Conservation (phyloP, 352 stramenopile species). For the Discostella stelligera region DNA sequence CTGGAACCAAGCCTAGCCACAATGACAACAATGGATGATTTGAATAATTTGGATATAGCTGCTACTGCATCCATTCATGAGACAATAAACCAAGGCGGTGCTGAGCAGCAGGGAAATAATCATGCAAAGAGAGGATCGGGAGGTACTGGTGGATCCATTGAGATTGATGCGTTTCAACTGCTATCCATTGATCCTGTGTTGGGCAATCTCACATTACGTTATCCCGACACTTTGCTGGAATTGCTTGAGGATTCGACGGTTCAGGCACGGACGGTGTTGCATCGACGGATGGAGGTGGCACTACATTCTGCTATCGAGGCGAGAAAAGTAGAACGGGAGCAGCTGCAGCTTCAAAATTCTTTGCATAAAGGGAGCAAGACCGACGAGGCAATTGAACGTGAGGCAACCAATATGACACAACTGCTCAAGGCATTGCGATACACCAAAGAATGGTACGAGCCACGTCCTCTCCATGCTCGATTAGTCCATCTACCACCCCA, state of each 20-base stretch:
- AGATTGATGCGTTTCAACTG: slow-evolving; percentile 84
- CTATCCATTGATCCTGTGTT: slow-evolving; percentile 84
- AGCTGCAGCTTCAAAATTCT: slow-evolving; percentile 35
- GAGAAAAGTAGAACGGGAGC: slow-evolving; percentile 70
- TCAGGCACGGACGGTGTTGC: slow-evolving; percentile 49
- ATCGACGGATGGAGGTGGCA: slow-evolving; percentile 27
- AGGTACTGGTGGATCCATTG: slow-evolving; percentile 28
- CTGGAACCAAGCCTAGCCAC: background rate
- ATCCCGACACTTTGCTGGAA: slow-evolving; percentile 87
- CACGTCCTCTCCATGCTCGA: slow-evolving; percentile 80
- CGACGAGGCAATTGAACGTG: background rate
- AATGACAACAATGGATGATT: background rate
- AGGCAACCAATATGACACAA: slow-evolving; percentile 7
- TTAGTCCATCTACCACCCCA: slow-evolving; percentile 90
- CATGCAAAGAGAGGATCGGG: background rate
- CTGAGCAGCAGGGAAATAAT: background rate
- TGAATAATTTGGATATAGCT: background rate
- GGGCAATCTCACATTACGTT: slow-evolving; percentile 86
- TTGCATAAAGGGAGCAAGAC: background rate
- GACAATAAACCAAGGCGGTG: background rate
- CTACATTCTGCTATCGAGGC: slow-evolving; percentile 34
- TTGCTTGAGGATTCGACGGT: slow-evolving; percentile 87
- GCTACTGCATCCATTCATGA: background rate
- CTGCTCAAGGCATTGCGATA: slow-evolving; percentile 18
- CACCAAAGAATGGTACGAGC: slow-evolving; percentile 24